These are phyloP conservation scores for Malbranchea cinnamomea DNA, from an alignment of 2,329 filamentous ascomycete genomes.

Conservation along the genomic window DNA sequence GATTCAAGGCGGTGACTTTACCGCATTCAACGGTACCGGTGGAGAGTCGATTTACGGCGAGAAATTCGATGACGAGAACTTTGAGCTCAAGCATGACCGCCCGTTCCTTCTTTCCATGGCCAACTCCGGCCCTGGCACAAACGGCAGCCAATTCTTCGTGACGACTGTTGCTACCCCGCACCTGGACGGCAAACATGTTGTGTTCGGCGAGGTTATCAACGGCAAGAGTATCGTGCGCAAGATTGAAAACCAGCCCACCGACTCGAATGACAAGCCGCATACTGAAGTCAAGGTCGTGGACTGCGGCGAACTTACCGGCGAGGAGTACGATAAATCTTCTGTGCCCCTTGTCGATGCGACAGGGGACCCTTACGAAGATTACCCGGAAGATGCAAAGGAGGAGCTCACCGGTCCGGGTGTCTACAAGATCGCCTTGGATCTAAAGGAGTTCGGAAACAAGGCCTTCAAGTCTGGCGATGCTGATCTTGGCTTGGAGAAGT, in stretches of 20 bases:
- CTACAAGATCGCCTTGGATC: slow-evolving; percentile 62
- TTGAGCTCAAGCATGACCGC: slow-evolving; percentile 76
- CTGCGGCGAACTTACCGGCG: slow-evolving; percentile 70
- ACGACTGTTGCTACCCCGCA: slow-evolving; percentile 93
- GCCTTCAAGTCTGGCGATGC: slow-evolving; percentile 73
- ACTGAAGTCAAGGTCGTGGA: slow-evolving; percentile 61
- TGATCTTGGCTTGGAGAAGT: slow-evolving; percentile 65
- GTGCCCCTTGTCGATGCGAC: slow-evolving; percentile 61
- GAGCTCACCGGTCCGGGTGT: slow-evolving; percentile 53
- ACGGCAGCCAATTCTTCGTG: slow-evolving; percentile 96
- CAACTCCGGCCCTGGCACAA: slow-evolving; percentile 88
- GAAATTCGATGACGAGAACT: slow-evolving; percentile 97
- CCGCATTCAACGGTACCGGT: slow-evolving; percentile 81
- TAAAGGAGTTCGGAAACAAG: slow-evolving; percentile 85
- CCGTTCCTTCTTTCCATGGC: slow-evolving; percentile 96
- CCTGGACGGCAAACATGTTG: slow-evolving; percentile 90
- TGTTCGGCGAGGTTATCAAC: slow-evolving; percentile 85
- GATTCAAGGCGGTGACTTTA: slow-evolving; percentile 98
- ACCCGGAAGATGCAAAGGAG: slow-evolving; percentile 65
- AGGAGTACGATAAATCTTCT: slow-evolving; percentile 50
- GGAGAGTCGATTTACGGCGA: slow-evolving; percentile 95
- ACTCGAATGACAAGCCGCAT: slow-evolving; percentile 60
- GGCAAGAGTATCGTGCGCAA: slow-evolving; percentile 84
- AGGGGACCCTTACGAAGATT: slow-evolving; percentile 90
- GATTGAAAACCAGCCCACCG: slow-evolving; percentile 70